Percentiles rank a stretch among this genome's conserved stretches.
These are phyloP conservation scores for Byssothecium circinans DNA, from an alignment of 2,329 filamentous ascomycete species.

Conservation along the genomic window DNA sequence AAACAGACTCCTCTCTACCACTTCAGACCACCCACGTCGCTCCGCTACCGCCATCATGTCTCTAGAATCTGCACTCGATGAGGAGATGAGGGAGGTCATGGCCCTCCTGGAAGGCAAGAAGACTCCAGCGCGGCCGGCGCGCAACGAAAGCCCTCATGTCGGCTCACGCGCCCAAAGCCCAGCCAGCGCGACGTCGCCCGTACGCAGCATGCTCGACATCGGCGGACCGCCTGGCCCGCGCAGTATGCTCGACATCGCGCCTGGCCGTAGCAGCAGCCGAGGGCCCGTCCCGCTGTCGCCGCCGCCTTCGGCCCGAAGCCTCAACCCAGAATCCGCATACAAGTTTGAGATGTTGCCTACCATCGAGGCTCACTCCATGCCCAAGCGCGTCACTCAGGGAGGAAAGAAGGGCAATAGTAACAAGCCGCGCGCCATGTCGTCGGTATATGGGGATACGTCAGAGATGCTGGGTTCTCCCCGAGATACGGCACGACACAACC, in stretches of 20 bases:
- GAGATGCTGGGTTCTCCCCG: slow-evolving; percentile 23
- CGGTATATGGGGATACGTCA: slow-evolving; percentile 37
- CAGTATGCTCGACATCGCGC: slow-evolving; percentile 44
- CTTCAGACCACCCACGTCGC: neutral
- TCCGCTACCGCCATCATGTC: slow-evolving; percentile 58
- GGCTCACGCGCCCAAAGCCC: slow-evolving; percentile 58
- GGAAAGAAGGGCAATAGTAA: slow-evolving; percentile 41
- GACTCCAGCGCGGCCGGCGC: slow-evolving; percentile 21
- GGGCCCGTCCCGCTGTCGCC: slow-evolving; percentile 37
- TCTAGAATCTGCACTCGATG: slow-evolving; percentile 74
- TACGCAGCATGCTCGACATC: slow-evolving; percentile 63
- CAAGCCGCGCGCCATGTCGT: slow-evolving; percentile 51
- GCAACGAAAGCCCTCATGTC: slow-evolving; percentile 31
- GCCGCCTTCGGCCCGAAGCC: slow-evolving; percentile 20
- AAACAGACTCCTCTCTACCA: neutral
- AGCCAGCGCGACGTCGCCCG: slow-evolving; percentile 57
- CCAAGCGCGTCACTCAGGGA: slow-evolving; percentile 48
- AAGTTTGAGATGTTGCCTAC: slow-evolving; percentile 51
- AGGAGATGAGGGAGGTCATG: slow-evolving; percentile 74
- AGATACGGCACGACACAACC: slow-evolving; percentile 42
- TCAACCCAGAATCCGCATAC: slow-evolving; percentile 45
- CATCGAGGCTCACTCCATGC: slow-evolving; percentile 47
- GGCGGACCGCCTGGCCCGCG: slow-evolving; percentile 21
- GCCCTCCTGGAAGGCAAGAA: slow-evolving; percentile 63
- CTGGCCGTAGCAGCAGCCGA: slow-evolving; percentile 35